Base-by-base conservation (phyloP, 768 basidiomycete genomes). In the Amyloporia xantha region DNA sequence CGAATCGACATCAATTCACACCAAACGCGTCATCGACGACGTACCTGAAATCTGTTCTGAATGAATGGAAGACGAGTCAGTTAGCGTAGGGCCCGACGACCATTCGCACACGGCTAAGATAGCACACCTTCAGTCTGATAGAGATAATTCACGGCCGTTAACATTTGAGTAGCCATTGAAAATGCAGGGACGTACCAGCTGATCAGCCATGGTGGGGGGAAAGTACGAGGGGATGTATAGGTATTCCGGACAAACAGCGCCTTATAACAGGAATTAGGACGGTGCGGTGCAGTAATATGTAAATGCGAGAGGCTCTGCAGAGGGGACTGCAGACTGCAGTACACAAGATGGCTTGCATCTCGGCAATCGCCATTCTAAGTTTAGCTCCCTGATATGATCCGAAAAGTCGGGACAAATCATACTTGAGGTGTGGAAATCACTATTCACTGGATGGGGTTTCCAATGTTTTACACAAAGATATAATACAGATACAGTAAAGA, bases 41-140 rank as follows among this genome's bases (percentile, higher is more conserved):
- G 40, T 62, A 91, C 91, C 91, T 61, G 90, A 81, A 60, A 94
- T 90, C 77, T 93, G 91, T 67, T 94, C 91, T 95, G 64, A 26
- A 54, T 12, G 44, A n/a, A n/a, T n/a, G n/a, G n/a, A n/a, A n/a
- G n/a, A n/a, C n/a, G n/a, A n/a, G n/a, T n/a, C n/a, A n/a, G n/a
- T n/a, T n/a, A n/a, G n/a, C n/a, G n/a, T n/a, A n/a, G n/a, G n/a
- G n/a, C n/a, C n/a, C n/a, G n/a, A n/a, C n/a, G n/a, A n/a, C n/a
- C n/a, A n/a, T n/a, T n/a, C n/a, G n/a, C n/a, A n/a, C n/a, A n/a
- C n/a, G n/a, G n/a, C n/a, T n/a, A n/a, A n/a, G 38, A 56, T 44
- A 36, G 57, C 66, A 56, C 62, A 83, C 82, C 78, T 71, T 80
- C 77, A 63, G 78, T 75, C 82, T 84, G 53, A 40, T 42, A 39